Percentiles rank a stretch among this genome's conserved stretches.
Evolutionary conservation across 805 yeast species (phyloP).

Genomic region (Torulaspora delbrueckii): DNA sequence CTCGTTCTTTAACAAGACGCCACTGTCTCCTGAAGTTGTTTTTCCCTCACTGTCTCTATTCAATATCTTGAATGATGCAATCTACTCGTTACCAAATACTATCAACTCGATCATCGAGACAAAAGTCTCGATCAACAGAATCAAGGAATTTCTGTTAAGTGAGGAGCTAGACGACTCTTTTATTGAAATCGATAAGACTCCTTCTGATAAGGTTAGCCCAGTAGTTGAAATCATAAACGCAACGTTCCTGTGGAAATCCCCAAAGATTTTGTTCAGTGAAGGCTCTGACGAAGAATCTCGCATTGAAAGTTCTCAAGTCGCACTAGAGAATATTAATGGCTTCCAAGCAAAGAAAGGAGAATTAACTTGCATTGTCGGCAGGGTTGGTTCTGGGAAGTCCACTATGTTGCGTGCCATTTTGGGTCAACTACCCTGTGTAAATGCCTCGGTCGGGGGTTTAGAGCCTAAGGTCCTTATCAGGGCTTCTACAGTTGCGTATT

Average conservation of each 20-base stretch:
- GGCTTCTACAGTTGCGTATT: slow-evolving; percentile 46
- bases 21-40: slow-evolving; percentile 62
- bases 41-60: slow-evolving; percentile 65
- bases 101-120: slow-evolving; percentile 56
- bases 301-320: slow-evolving; percentile 43
- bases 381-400: slow-evolving; percentile 66
- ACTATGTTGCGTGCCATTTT: slow-evolving; percentile 50
- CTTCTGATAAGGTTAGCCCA: slow-evolving; percentile 18
- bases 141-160: slow-evolving; percentile 44
- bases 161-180: slow-evolving; percentile 43
- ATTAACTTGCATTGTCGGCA: slow-evolving; percentile 57
- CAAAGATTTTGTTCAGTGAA: slow-evolving; percentile 17
- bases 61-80: slow-evolving; percentile 53
- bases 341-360: slow-evolving; percentile 50
- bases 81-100: slow-evolving; percentile 53
- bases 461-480: slow-evolving; percentile 30
- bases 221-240: slow-evolving; percentile 46
- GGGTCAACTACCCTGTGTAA: slow-evolving; percentile 47
- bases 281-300: slow-evolving; percentile 41
- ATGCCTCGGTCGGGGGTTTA: slow-evolving; percentile 22
- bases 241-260: slow-evolving; percentile 49
- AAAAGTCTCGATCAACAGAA: slow-evolving; percentile 52
- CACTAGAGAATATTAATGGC: slow-evolving; percentile 43
- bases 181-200: slow-evolving; percentile 26
- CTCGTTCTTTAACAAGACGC: slow-evolving; percentile 42